phyloP scores from a whole-genome alignment of 1,284 basidiomycete genomes.

The Boletus semigastroideus region DNA sequence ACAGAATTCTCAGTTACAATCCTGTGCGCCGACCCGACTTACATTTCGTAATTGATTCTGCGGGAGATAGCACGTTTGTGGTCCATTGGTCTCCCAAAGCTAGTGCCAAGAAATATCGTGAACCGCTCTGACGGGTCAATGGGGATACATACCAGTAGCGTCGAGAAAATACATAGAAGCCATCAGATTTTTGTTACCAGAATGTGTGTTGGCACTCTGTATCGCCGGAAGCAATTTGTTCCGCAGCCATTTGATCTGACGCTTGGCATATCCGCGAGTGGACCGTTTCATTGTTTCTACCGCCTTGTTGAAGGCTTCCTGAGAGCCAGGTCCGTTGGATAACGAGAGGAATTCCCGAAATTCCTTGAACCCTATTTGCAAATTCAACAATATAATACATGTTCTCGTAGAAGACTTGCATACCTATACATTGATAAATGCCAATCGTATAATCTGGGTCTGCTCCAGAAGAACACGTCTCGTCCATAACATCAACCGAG shows the following conservation, averaged over 20 bases:
- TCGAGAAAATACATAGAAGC: constrained; percentile 66
- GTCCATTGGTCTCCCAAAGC: constrained; percentile 63
- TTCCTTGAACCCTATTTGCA: constrained; percentile 79
- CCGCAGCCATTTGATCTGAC: constrained; percentile 90
- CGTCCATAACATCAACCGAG: not conserved
- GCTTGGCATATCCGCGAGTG: constrained; percentile 90
- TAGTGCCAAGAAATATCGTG: constrained; percentile 27
- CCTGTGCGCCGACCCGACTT: constrained; percentile 9
- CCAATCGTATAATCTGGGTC: constrained; percentile 70
- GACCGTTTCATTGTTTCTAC: constrained; percentile 82
- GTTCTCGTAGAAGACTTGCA: not conserved
- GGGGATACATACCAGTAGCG: constrained; percentile 56
- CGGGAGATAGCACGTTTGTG: constrained; percentile 50
- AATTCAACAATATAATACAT: constrained; percentile 4
- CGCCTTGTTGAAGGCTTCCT: constrained; percentile 54
- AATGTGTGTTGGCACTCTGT: constrained; percentile 46
- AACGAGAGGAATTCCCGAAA: constrained; percentile 67
- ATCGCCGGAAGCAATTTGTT: constrained; percentile 87
- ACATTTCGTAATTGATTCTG: constrained; percentile 53
- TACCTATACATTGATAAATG: constrained; percentile 95
- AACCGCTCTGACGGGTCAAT: not conserved
- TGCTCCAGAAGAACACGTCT: not conserved
- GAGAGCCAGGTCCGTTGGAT: constrained; percentile 41
- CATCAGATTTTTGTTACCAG: constrained; percentile 21
- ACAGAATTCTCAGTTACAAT: constrained; percentile 7